A percentile compares a stretch with the other conserved stretches of the same genome.
Conservation (phyloP, 495 filamentous ascomycete genomes). For the Melanomma pulvis-pyrius region DNA sequence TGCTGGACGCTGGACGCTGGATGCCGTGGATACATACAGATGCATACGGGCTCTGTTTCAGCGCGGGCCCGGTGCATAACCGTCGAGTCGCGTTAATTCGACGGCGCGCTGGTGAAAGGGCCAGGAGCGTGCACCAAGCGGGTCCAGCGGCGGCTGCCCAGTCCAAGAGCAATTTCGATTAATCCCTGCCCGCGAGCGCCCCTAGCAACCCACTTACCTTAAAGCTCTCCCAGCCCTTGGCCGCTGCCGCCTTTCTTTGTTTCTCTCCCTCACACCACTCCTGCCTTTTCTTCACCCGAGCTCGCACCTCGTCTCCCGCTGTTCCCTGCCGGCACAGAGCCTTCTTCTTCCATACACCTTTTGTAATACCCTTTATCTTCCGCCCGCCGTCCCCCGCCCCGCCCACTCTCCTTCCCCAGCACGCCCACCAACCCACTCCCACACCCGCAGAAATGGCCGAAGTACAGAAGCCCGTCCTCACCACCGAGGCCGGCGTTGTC, state of each 20-base stretch:
- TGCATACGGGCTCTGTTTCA: conserved; percentile 16
- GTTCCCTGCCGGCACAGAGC: conserved; percentile 29
- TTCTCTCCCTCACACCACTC: conserved; percentile 25
- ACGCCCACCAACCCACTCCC: conserved; percentile 1
- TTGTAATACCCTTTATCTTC: conserved; percentile 33
- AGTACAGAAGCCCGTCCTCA: conserved; percentile 35
- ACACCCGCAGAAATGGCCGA: conserved; percentile 35
- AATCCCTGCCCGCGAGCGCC: conserved; percentile 2
- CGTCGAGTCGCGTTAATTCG: conserved; percentile 11
- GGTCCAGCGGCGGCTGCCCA: neutral
- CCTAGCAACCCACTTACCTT: conserved; percentile 22
- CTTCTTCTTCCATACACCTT: conserved; percentile 26
- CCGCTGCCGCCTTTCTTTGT: conserved; percentile 15
- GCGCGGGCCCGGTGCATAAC: conserved; percentile 15
- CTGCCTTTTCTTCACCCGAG: conserved; percentile 10
- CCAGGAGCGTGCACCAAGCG: conserved; percentile 4
- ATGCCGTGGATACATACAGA: neutral
- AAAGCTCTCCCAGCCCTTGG: conserved; percentile 13
- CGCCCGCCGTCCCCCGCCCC: neutral
- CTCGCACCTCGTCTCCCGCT: conserved; percentile 8
- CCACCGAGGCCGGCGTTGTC: conserved; percentile 35
- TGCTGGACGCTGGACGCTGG: neutral
- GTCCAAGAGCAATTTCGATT: neutral
- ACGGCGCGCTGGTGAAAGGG: neutral
- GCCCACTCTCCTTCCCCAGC: neutral